phyloP scores from a whole-genome alignment of 441 rosid species.

The Jatropha multifida region DNA sequence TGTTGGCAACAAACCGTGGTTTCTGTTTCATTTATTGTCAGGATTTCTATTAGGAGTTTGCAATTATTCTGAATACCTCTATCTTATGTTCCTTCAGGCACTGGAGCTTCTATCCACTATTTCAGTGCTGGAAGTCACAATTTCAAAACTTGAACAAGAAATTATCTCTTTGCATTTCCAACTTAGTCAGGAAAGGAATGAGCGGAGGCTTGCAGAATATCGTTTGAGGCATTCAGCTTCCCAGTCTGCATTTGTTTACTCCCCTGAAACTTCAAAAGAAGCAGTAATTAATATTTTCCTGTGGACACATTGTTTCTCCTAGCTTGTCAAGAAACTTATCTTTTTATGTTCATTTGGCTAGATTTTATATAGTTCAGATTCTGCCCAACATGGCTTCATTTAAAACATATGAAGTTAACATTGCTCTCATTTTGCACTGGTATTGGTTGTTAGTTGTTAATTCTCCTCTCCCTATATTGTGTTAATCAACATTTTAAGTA shows the following conservation, averaged over 20 bases:
- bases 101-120: conserved; percentile 71
- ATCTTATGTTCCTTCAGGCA: conserved; percentile 41
- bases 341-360: background rate
- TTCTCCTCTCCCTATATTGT: background rate
- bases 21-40: background rate
- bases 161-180: conserved; percentile 61
- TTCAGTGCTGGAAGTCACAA: conserved; percentile 60
- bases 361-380: background rate
- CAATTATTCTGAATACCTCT: conserved; percentile 13
- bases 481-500: background rate
- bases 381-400: background rate
- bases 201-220: conserved; percentile 78
- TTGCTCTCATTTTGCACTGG: background rate
- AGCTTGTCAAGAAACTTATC: background rate
- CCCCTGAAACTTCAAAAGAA: conserved; percentile 23
- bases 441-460: background rate
- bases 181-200: conserved; percentile 81
- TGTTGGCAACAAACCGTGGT: conserved; percentile 7
- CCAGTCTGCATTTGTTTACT: conserved; percentile 36
- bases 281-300: conserved; percentile 26
- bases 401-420: background rate
- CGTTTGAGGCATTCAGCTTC: conserved; percentile 52
- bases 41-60: background rate
- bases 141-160: conserved; percentile 81
- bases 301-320: background rate